Evolutionary conservation across 306 rosid species (phyloP).

Genomic region (Cajanus cajan): DNA sequence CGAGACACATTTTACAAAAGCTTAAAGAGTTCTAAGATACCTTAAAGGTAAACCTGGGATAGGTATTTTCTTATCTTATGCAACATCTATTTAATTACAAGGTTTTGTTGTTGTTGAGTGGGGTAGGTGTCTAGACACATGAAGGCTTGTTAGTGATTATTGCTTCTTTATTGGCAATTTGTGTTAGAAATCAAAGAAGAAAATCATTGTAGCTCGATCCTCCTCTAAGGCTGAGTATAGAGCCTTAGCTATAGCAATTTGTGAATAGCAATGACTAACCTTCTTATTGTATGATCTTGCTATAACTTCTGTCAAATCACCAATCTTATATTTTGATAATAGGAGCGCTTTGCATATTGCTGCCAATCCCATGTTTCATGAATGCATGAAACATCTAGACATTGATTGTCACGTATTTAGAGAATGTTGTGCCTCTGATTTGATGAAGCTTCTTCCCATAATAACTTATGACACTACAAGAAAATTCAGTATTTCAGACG

Average conservation of each 20-base stretch:
- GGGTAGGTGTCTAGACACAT: not conserved
- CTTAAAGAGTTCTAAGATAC: not conserved
- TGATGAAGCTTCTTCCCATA: too few relatives aligned
- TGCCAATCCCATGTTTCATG: not conserved
- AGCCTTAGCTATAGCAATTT: not conserved
- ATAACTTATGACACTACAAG: too few relatives aligned
- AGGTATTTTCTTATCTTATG: not conserved
- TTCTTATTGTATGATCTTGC: not conserved
- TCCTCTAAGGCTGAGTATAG: not conserved
- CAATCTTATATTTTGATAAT: too few relatives aligned
- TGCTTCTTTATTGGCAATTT: not conserved
- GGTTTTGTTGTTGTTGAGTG: not conserved
- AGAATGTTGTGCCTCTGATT: too few relatives aligned
- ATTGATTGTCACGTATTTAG: not conserved
- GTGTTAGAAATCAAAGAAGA: not conserved
- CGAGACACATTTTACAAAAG: not conserved
- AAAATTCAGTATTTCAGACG: too few relatives aligned
- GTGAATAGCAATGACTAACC: not conserved
- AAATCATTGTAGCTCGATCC: not conserved
- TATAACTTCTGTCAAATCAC: not conserved
- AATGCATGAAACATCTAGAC: not conserved
- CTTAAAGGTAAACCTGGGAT: not conserved
- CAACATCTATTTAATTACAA: not conserved
- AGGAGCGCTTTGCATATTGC: too few relatives aligned
- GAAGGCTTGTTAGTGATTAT: not conserved